phyloP scores from a whole-genome alignment of 2,329 filamentous ascomycete species.

The Pseudophaeomoniella oleicola region DNA sequence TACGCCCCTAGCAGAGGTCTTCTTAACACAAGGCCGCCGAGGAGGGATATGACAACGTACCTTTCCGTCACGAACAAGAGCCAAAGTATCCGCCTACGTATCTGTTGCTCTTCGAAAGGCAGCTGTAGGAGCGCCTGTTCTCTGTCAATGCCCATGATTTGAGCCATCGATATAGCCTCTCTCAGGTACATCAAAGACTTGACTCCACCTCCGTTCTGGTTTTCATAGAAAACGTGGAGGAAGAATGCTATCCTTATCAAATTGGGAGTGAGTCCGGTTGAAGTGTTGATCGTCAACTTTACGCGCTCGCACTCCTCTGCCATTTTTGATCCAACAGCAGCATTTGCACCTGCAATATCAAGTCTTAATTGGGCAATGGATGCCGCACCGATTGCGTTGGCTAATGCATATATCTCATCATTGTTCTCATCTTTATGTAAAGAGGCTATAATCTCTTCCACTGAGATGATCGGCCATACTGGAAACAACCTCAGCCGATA shows the following conservation, averaged over 20 bases:
- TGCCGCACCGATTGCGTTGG: background rate
- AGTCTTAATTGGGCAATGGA: background rate
- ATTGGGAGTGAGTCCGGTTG: background rate
- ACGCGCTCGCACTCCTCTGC: background rate
- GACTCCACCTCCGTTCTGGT: slow-evolving; percentile 24
- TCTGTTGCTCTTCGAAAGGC: slow-evolving; percentile 25
- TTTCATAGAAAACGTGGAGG: slow-evolving; percentile 37
- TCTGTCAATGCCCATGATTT: slow-evolving; percentile 33
- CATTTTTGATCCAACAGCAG: background rate
- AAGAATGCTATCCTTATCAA: slow-evolving; percentile 29
- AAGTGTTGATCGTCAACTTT: background rate
- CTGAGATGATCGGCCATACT: background rate
- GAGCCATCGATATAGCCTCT: slow-evolving; percentile 36
- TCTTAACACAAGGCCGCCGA: background rate
- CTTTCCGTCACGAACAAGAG: slow-evolving; percentile 33
- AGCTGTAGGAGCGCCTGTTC: slow-evolving; percentile 26
- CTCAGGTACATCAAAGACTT: slow-evolving; percentile 34
- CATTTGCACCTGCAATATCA: background rate
- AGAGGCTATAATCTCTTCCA: background rate
- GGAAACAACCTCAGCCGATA: slow-evolving; percentile 1
- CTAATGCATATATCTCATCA: background rate
- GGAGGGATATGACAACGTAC: slow-evolving; percentile 1
- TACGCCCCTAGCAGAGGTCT: background rate
- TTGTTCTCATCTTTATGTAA: background rate
- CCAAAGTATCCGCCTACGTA: slow-evolving; percentile 32